Evolutionary conservation across 441 rosid genomes (phyloP), one percentile per base, ranked within the genome.

Genomic region (Pelargonium citronellum): DNA sequence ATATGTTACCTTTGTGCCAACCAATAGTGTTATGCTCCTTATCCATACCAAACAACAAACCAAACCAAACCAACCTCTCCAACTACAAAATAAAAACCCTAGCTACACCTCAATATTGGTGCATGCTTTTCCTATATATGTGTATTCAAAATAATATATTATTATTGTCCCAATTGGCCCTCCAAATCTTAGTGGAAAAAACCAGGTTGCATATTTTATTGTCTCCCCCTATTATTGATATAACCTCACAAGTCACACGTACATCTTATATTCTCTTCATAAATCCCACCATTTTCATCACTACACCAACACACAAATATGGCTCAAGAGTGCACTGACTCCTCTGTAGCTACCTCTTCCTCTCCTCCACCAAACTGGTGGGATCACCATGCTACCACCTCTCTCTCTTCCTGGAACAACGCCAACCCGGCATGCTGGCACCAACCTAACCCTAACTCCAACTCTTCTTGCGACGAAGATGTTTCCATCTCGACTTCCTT

Each of bases 121-220:
- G 37, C 37, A 30, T 30, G 37, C 37, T 30, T 30, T 30, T 30
- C 37, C 37, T 30, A 30, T 30, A 30, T 30, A 30, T 30, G 30
- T 27, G 3, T 27, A 27, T 3, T 30, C 37, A 30, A 30, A 30
- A 30, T 30, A 30, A 30, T 30, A 27, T 30, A 2, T 30, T 30
- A 30, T 30, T 30, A 30, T 30, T 30, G 37, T 30, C 37, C 37
- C 37, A 30, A 30, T 30, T 30, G 37, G 5, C 37, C 37, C 37
- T 30, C 37, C 73, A 70, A 72, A 58, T 39, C 77, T 57, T 74
- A 86, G 86, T 87, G 89, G 90, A 76, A 76, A 77, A 83, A 75
- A 83, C 86, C 83, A 79, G 80, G 84, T 77, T 79, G 83, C 91
- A 87, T 89, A 76, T 81, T 77, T 79, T 79, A 86, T 83, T 86